A percentile compares a stretch with the other conserved stretches of the same genome.
Evolutionary conservation across 306 rosid genomes (phyloP).

Genomic region (Cucumis hystrix): DNA sequence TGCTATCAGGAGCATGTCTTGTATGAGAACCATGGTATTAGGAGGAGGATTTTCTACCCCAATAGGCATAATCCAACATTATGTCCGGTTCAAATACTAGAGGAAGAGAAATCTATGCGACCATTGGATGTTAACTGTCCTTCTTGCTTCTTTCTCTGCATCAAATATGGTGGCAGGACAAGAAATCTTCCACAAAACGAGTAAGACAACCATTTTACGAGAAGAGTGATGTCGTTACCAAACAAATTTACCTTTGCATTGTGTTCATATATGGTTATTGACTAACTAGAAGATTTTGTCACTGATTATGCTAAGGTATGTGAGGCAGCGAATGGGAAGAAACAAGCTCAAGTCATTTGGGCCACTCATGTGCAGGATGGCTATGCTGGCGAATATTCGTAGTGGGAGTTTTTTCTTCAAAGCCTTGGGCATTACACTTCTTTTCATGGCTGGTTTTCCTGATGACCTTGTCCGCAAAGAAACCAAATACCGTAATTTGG

Average conservation of each 20-base stretch:
- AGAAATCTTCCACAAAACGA: conserved; percentile 88
- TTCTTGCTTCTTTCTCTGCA: conserved; percentile 78
- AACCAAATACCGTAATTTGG: conserved; percentile 70
- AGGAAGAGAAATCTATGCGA: conserved; percentile 77
- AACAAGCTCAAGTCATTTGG: conserved; percentile 77
- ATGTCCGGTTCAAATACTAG: conserved; percentile 70
- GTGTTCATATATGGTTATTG: not conserved
- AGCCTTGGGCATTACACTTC: conserved; percentile 74
- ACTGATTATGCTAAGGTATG: conserved; percentile 22
- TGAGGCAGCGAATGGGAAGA: conserved; percentile 77
- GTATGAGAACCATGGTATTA: conserved; percentile 60
- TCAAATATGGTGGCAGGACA: conserved; percentile 91
- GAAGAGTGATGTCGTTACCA: not conserved
- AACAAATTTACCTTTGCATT: not conserved
- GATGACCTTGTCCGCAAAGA: conserved; percentile 64
- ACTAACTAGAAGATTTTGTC: not conserved
- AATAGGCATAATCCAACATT: conserved; percentile 38
- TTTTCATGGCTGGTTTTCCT: conserved; percentile 92
- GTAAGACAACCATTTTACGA: conserved; percentile 26
- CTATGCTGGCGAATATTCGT: conserved; percentile 49
- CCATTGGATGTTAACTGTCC: conserved; percentile 67
- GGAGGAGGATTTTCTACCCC: conserved; percentile 57
- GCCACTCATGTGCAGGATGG: conserved; percentile 41
- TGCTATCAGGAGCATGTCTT: conserved; percentile 54
- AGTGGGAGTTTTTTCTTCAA: conserved; percentile 92